These are phyloP conservation scores for Volvox reticuliferus DNA, from an alignment of 139 green algal genomes.

Conservation along the genomic window DNA sequence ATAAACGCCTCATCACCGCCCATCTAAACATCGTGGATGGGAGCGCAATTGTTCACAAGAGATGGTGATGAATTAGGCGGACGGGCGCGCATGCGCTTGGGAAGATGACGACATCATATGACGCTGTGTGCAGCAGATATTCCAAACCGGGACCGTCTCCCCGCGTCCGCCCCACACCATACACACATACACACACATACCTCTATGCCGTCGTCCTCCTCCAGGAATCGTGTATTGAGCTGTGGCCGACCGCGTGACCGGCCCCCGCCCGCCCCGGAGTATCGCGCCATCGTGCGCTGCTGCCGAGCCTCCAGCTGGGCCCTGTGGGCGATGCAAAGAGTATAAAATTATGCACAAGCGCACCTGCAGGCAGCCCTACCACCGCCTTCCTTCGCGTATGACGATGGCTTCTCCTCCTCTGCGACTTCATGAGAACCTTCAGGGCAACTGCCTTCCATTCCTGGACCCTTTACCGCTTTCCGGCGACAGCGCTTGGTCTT, in stretches of 20 bases:
- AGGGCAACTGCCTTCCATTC: no score
- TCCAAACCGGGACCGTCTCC: no score
- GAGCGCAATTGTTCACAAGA: neutral
- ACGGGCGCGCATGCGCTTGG: neutral
- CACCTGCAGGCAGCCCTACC: no score
- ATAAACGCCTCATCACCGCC: conserved; percentile 43
- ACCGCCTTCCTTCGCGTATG: no score
- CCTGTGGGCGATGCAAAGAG: neutral
- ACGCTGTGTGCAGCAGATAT: no score
- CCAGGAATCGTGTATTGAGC: conserved; percentile 45
- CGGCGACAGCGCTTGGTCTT: no score
- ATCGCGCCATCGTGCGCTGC: conserved; percentile 29
- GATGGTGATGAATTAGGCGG: neutral
- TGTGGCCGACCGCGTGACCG: conserved; percentile 15
- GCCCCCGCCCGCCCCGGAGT: neutral
- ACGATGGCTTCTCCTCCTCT: no score
- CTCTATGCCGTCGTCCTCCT: conserved; percentile 47
- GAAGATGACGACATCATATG: no score
- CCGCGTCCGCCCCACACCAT: neutral
- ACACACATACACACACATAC: conserved; percentile 4
- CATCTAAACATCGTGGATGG: neutral
- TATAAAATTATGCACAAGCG: no score
- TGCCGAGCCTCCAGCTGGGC: conserved; percentile 38
- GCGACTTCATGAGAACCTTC: no score
- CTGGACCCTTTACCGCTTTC: no score